Base-by-base conservation (phyloP, 306 rosid genomes). In the Trifolium fragiferum region DNA sequence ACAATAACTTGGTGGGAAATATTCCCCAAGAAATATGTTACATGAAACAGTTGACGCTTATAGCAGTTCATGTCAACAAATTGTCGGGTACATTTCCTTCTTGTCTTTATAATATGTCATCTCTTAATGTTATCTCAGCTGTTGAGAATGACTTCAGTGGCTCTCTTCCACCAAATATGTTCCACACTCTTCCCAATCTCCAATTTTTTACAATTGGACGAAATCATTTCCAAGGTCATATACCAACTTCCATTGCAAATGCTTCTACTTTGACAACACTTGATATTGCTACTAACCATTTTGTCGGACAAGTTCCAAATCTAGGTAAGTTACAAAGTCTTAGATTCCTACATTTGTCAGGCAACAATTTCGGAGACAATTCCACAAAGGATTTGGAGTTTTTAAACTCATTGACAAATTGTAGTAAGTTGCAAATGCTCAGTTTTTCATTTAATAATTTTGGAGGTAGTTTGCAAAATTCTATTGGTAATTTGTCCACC, bases 91-190 rank as follows among this genome's bases (percentile, higher is more conserved):
- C 16, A 12, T 57, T 23, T 23, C 63, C 4, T 57, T 57, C 63
- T 10, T 20, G 61, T 21, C 3, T 55, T 57, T 57, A 23, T 13
- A 57, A 57, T 23, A 57, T 57, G 4, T 23, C 63, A 21, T 57
- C 63, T 57, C 35, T 57, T 10, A 1, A 2, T 4, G 0, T 0
- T 1, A 57, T 57, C 0, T 21, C 63, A 57, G 9, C 7, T 23
- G 16, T 10, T 0, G 3, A 0, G 1, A 55, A 55, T 21, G 5
- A 4, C 4, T 21, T 57, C 11, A 21, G 14, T 21, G 62, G 62
- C n/a, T 57, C 62, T 57, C 30, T 57, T 20, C 14, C 14, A 57
- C 15, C 62, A 15, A 57, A 57, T 11, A 57, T 57, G 62, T 57
- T 57, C 35, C 6, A 57, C 32, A 57, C 62, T 13, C 62, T 57